A percentile compares a stretch with the other conserved stretches of the same genome.
Conservation (phyloP, 495 filamentous ascomycete species). For the Apiosordaria backusii region DNA sequence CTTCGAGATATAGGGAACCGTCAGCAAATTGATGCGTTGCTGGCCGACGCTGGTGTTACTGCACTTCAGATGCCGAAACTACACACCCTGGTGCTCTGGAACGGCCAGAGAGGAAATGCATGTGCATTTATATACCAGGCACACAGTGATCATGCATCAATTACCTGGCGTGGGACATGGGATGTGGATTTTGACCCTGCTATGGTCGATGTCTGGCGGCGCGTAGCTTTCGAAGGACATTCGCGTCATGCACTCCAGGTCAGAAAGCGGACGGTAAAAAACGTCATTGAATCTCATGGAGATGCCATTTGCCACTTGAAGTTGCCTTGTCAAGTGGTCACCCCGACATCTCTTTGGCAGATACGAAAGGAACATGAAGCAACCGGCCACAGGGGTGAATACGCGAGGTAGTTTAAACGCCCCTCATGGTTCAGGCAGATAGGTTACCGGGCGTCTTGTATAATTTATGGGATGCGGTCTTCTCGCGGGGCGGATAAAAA, state of each 20-base stretch:
- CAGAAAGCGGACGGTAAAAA: slow-evolving; percentile 4
- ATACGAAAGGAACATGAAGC: slow-evolving; percentile 17
- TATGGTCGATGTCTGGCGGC: slow-evolving; percentile 28
- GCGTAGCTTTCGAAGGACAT: slow-evolving; percentile 20
- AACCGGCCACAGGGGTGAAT: too few species aligned
- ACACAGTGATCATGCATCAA: slow-evolving; percentile 16
- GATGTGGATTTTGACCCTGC: slow-evolving; percentile 23
- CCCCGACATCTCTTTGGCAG: slow-evolving; percentile 19
- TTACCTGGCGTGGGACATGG: slow-evolving; percentile 33
- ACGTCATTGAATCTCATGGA: slow-evolving; percentile 13
- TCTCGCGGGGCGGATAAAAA: too few species aligned
- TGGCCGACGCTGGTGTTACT: slow-evolving; percentile 7
- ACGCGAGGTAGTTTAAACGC: too few species aligned
- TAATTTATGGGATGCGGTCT: too few species aligned
- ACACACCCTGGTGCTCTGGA: slow-evolving; percentile 31
- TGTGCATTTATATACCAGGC: slow-evolving; percentile 31
- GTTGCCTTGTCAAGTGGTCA: slow-evolving; percentile 20
- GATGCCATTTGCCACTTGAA: slow-evolving; percentile 20
- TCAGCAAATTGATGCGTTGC: slow-evolving; percentile 6
- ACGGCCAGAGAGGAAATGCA: slow-evolving; percentile 27
- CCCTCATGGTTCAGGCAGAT: too few species aligned
- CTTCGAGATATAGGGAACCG: slow-evolving; percentile 1
- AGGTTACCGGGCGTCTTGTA: too few species aligned
- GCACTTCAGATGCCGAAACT: slow-evolving; percentile 28
- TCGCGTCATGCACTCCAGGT: slow-evolving; percentile 3